Percentiles rank a stretch among this genome's conserved stretches.
phyloP scores from a whole-genome alignment of 257 asterid genomes.

The Eustoma russellianum region DNA sequence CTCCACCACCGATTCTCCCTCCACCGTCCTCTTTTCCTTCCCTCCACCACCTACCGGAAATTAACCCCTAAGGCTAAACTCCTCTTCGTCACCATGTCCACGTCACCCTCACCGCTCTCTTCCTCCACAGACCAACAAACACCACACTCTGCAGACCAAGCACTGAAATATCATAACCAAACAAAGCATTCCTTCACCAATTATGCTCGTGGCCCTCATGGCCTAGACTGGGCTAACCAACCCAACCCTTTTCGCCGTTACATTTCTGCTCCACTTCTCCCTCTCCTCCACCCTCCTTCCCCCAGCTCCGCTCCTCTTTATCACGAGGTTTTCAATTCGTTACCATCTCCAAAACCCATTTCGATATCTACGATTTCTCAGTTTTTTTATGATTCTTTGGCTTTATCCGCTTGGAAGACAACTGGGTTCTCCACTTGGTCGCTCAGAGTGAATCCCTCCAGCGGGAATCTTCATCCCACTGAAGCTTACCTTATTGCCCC shows the following conservation, averaged over 20 bases:
- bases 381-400: conserved; percentile 54
- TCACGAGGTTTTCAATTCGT: conserved; percentile 33
- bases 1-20: conserved; percentile 12
- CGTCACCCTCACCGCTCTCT: conserved; percentile 23
- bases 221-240: conserved; percentile 97
- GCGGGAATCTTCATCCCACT: conserved; percentile 91
- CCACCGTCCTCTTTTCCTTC: conserved; percentile 17
- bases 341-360: conserved; percentile 49
- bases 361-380: conserved; percentile 52
- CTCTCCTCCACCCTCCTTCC: conserved; percentile 50
- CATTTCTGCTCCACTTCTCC: conserved; percentile 50
- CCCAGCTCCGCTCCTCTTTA: conserved; percentile 34
- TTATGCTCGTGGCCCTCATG: conserved; percentile 76
- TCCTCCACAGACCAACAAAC: conserved; percentile 11
- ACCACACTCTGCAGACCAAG: conserved; percentile 31
- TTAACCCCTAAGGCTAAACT: conserved; percentile 2
- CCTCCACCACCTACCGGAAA: conserved; percentile 17
- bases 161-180: conserved; percentile 59
- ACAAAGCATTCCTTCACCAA: conserved; percentile 67
- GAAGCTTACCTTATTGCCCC: conserved; percentile 76
- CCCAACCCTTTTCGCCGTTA: conserved; percentile 97
- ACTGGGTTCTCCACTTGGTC: conserved; percentile 87
- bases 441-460: conserved; percentile 95
- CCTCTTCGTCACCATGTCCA: conserved; percentile 47
- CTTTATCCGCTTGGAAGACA: conserved; percentile 84